These are phyloP conservation scores for Dimargaris xerosporica DNA, from an alignment of 192 early-diverging fungal genomes.

Conservation along the genomic window DNA sequence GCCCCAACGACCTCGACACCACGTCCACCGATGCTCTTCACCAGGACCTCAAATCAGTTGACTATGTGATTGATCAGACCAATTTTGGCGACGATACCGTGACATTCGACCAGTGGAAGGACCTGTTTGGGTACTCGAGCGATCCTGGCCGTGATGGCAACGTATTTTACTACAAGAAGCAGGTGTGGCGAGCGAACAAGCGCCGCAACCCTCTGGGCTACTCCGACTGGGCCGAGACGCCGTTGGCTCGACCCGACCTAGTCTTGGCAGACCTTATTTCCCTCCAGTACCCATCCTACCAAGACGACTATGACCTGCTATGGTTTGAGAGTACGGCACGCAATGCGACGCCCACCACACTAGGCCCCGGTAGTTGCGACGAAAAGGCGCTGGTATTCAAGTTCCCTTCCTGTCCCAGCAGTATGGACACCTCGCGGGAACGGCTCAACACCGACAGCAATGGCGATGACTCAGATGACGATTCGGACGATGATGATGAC, in stretches of 20 bases:
- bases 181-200: constrained; percentile 6
- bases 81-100: constrained; percentile 20
- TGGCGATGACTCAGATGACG: too few species aligned
- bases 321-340: background rate
- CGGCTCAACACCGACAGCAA: background rate
- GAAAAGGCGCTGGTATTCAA: background rate
- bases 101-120: background rate
- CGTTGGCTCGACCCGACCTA: background rate
- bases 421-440: background rate
- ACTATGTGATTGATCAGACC: constrained; percentile 58
- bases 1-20: constrained; percentile 23
- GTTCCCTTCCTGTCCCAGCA: background rate
- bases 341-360: too few species aligned
- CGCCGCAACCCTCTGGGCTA: background rate
- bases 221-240: constrained; percentile 1
- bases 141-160: background rate
- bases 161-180: background rate
- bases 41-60: constrained; percentile 34
- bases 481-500: background rate
- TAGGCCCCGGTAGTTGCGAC: background rate
- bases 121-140: background rate
- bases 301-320: background rate
- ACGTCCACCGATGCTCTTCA: constrained; percentile 28
- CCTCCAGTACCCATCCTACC: constrained; percentile 5
- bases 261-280: background rate